Conservation (phyloP, 164 flowering plant genomes). For the Vitis labrusca region DNA sequence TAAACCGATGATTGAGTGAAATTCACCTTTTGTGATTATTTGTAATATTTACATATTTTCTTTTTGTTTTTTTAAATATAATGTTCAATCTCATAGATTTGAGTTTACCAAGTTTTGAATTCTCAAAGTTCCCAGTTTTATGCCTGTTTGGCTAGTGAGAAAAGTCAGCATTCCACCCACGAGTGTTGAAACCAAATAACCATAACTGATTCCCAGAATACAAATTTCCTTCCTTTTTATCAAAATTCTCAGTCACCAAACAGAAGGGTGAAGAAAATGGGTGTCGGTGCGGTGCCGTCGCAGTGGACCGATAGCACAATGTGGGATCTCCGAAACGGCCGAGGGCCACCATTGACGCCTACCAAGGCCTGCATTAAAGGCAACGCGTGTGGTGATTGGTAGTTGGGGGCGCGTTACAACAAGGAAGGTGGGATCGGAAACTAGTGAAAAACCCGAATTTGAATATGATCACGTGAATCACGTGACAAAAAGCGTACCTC, state of each 20-base stretch:
- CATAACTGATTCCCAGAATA: too few species aligned
- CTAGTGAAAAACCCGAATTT: background rate
- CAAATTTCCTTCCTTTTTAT: background rate
- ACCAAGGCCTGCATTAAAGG: too few species aligned
- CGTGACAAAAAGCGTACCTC: conserved; percentile 17
- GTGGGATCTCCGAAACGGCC: too few species aligned
- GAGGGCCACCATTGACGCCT: too few species aligned
- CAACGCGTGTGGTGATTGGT: too few species aligned
- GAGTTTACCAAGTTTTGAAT: background rate
- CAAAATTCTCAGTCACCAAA: background rate
- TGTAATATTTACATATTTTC: conserved; percentile 3
- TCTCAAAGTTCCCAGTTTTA: background rate
- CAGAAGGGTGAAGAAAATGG: too few species aligned
- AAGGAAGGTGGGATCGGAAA: background rate
- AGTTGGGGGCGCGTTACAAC: too few species aligned
- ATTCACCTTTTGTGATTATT: conserved; percentile 2
- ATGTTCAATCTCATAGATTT: background rate
- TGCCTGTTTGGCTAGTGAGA: conserved; percentile 11
- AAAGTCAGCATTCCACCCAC: background rate
- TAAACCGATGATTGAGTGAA: conserved; percentile 1
- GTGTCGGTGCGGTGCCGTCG: background rate
- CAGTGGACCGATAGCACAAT: too few species aligned
- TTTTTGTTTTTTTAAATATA: background rate
- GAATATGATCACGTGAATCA: conserved; percentile 12
- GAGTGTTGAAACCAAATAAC: too few species aligned